Conservation (phyloP, 139 green algal genomes). For the Ettlia oleoabundans region DNA sequence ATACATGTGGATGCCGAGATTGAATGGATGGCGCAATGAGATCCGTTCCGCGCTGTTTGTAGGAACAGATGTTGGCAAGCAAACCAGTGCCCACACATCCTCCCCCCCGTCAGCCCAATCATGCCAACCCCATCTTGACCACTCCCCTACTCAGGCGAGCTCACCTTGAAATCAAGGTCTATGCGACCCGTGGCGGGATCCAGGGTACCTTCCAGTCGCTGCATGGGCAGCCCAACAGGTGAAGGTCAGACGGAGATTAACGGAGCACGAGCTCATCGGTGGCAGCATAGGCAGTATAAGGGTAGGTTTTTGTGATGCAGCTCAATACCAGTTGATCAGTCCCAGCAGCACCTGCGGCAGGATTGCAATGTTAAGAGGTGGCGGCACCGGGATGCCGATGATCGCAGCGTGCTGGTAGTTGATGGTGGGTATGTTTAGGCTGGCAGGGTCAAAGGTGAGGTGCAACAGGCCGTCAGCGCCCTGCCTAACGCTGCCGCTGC, state of each 20-base stretch:
- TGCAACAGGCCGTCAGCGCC: constrained; percentile 13
- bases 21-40: not conserved
- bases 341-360: constrained; percentile 29
- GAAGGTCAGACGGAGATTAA: no score
- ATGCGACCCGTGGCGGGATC: constrained; percentile 66
- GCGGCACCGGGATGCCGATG: constrained; percentile 78
- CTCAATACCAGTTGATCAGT: constrained; percentile 47
- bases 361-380: constrained; percentile 80
- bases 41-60: not conserved
- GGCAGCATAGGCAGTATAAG: no score
- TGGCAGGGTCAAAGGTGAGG: constrained; percentile 40
- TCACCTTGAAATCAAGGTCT: constrained; percentile 70
- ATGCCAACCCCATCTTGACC: not conserved
- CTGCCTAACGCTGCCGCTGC: constrained; percentile 46
- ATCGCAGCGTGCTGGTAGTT: constrained; percentile 67
- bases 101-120: no score
- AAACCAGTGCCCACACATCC: not conserved
- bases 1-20: not conserved
- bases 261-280: no score
- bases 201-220: constrained; percentile 67
- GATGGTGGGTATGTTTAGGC: constrained; percentile 75
- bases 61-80: not conserved
- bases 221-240: not conserved
- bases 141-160: not conserved
- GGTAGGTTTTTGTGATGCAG: not conserved